Percentiles rank a stretch among this genome's conserved stretches.
Conservation (phyloP, 768 basidiomycete species). For the Amanita pallidorosea region DNA sequence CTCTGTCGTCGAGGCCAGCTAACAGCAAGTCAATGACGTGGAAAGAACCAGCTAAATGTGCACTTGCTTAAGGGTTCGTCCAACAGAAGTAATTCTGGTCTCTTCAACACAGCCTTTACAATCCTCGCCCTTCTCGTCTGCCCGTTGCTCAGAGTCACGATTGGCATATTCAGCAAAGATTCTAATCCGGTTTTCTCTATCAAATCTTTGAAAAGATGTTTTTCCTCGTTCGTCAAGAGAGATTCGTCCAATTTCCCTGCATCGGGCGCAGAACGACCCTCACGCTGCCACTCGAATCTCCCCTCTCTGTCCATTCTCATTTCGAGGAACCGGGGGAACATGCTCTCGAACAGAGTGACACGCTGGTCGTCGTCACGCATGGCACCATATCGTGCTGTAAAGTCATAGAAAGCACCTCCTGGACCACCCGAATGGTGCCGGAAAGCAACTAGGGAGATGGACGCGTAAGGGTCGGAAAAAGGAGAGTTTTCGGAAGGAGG, state of each 20-base stretch:
- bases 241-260: conserved; percentile 9
- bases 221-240: conserved; percentile 17
- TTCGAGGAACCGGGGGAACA: conserved; percentile 43
- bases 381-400: conserved; percentile 85
- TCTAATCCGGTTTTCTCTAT: conserved; percentile 45
- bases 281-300: conserved; percentile 6
- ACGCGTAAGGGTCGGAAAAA: conserved; percentile 38
- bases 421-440: conserved; percentile 42
- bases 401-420: conserved; percentile 77
- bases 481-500: too few species aligned
- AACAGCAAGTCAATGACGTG: neutral
- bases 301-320: conserved; percentile 14
- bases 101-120: conserved; percentile 57
- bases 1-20: conserved; percentile 72
- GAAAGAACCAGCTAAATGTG: neutral
- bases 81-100: conserved; percentile 70
- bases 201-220: conserved; percentile 38
- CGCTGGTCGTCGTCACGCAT: conserved; percentile 71
- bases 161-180: conserved; percentile 66
- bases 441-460: conserved; percentile 54
- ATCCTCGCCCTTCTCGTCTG: conserved; percentile 86
- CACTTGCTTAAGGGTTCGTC: conserved; percentile 84
- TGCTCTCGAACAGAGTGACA: conserved; percentile 60
- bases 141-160: conserved; percentile 82
- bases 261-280: conserved; percentile 4